Base-by-base conservation (phyloP, 495 filamentous ascomycete genomes). In the Hapsidospora chrysogenum region DNA sequence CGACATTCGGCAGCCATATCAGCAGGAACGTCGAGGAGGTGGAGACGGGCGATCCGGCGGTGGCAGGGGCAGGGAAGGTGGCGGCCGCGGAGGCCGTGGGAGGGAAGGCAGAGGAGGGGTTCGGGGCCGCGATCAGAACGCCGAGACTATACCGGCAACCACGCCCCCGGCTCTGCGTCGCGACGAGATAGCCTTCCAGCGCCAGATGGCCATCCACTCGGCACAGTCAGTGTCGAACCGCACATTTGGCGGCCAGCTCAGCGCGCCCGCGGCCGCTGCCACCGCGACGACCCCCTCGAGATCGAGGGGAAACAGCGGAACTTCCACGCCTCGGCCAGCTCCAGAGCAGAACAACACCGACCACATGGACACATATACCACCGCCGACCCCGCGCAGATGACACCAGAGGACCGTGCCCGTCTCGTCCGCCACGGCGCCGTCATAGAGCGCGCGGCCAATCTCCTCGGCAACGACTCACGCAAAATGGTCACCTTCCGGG, bases 151-250 rank as follows among this genome's bases (percentile, higher is more conserved):
- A 11, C 83, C 85, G 7, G 20, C 23, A 9, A 36, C 33, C 1
- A 83, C 82, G 0, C 85, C 89, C 38, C 81, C 85, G 8, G 23
- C 23, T 26, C 51, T 95, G 54, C 63, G 76, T 40, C 60, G 89
- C 56, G 89, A 86, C 43, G 82, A 97, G 51, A 58, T 94, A 18
- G 92, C 92, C 21, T 93, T 85, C 49, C 86, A 95, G 45, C 66
- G 92, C 29, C 84, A 92, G 41, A 76, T 92, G 70, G 87, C 85
- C 3, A 79, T 97, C 27, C 84, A 86, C 42, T 85, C 72, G 40
- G 74, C 81, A 1, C 87, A 89, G 48, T 78, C 83, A 0, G 70
- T 78, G 4, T 67, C 82, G 2, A 71, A 69, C 8, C 69, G 83
- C 17, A 84, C 72, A 9, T 94, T 93, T 55, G 83, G 85, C 15